These are phyloP conservation scores for Pseudofabraea citricarpa DNA, from an alignment of 2,329 filamentous ascomycete species.

Conservation along the genomic window DNA sequence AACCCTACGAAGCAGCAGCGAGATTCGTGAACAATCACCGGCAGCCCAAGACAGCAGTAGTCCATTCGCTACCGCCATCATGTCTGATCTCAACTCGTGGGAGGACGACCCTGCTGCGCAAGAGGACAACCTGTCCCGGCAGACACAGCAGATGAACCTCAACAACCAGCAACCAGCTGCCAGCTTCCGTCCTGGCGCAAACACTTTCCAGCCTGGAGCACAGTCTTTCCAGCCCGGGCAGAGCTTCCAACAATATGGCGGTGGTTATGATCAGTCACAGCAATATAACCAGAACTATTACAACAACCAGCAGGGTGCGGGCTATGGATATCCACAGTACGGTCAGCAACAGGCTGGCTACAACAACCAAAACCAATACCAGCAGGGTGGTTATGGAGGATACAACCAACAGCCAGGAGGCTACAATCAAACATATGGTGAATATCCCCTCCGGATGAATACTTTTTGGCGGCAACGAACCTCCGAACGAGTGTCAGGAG, in stretches of 20 bases:
- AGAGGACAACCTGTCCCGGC: slow-evolving; percentile 71
- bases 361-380: too few species aligned
- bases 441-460: not conserved
- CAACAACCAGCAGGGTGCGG: slow-evolving; percentile 47
- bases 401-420: slow-evolving; percentile 21
- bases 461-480: not conserved
- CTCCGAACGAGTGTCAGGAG: not conserved
- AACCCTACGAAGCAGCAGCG: slow-evolving; percentile 1
- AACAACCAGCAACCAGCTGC: slow-evolving; percentile 44
- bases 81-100: slow-evolving; percentile 94
- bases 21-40: too few species aligned
- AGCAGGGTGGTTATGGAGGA: slow-evolving; percentile 42
- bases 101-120: slow-evolving; percentile 79
- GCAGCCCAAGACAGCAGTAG: too few species aligned
- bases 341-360: slow-evolving; percentile 38
- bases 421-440: slow-evolving; percentile 36
- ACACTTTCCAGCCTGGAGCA: slow-evolving; percentile 70
- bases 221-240: slow-evolving; percentile 70
- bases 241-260: slow-evolving; percentile 54
- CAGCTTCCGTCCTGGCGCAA: slow-evolving; percentile 62
- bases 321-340: slow-evolving; percentile 53
- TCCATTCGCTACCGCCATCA: slow-evolving; percentile 37
- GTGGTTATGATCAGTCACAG: slow-evolving; percentile 47
- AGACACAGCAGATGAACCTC: slow-evolving; percentile 72
- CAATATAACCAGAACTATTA: slow-evolving; percentile 48